phyloP scores from a whole-genome alignment of 1,284 basidiomycete genomes.

The Austroboletus olivaceoglutinosus region DNA sequence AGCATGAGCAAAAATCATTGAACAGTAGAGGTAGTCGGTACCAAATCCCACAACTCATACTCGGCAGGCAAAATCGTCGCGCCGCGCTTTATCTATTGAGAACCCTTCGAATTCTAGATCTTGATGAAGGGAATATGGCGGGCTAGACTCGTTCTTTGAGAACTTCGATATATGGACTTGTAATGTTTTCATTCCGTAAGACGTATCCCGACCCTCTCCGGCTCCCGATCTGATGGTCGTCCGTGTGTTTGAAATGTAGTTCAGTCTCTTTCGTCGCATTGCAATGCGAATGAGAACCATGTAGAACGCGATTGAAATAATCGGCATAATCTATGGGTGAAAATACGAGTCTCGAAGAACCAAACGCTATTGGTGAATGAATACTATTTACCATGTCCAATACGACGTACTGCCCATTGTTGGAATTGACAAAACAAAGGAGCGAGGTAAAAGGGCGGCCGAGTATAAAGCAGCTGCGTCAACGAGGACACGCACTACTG shows the following conservation, averaged over 20 bases:
- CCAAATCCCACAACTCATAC: background rate
- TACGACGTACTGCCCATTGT: conserved; percentile 34
- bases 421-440: conserved; percentile 30
- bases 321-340: background rate
- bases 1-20: background rate
- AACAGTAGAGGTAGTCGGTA: background rate
- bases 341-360: too few relatives aligned
- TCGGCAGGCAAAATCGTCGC: background rate
- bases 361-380: background rate
- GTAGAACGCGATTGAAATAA: background rate
- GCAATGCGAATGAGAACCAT: background rate
- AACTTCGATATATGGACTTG: background rate
- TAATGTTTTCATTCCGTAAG: background rate
- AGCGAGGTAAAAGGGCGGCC: conserved; percentile 33
- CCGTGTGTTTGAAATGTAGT: background rate
- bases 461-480: conserved; percentile 37
- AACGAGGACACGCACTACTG: conserved; percentile 32
- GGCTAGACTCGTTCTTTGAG: background rate
- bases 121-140: background rate
- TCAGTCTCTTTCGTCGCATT: background rate
- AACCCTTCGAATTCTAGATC: background rate
- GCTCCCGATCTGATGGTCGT: background rate
- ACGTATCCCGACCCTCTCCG: background rate
- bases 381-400: conserved; percentile 33
- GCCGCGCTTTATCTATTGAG: background rate